Base-by-base conservation (phyloP, 2,329 filamentous ascomycete genomes). In the Akanthomyces lecanii region DNA sequence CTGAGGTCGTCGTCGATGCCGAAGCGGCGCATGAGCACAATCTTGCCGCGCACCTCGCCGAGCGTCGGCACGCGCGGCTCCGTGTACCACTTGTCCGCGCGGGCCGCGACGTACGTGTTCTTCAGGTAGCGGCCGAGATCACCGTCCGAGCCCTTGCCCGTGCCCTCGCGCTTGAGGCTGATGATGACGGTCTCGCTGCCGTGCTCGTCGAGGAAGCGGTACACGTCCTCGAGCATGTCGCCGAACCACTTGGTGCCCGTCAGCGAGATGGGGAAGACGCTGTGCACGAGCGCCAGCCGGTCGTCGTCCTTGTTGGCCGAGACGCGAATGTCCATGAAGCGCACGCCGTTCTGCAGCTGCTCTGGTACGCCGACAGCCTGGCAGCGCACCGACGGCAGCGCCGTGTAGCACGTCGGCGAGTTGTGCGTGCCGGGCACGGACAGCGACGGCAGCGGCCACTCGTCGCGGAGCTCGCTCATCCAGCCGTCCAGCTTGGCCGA, bases 401-500 rank as follows among this genome's bases (percentile, higher is more conserved):
- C 93, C 55, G 85, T 83, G 79, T 96, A 83, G 77, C 85, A 89
- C 11, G 93, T 96, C 7, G 95, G 91, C 21, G 90, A 91, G 78
- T 99, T 98, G 80, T 99, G 95, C 0, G 95, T 97, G 66, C 95
- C 95, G 0, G 95, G 95, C 66, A 98, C 95, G 56, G 90, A 95
- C 56, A 99, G 85, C 3, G 89, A 83, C 1, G 91, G 90, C 5
- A 98, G 80, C 1, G 91, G 87, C 58, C 86, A 89, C 23, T 86
- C 82, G 70, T 93, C 85, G 65, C 83, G 80, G 48, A 98, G 81
- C 65, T 87, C 82, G 63, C 81, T 76, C 93, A 98, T 98, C 95
- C 95, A 97, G 60, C 81, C 77, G 65, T 86, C 73, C 56, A 93
- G 83, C 61, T 86, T 82, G 18, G 88, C 83, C 5, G 87, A 92